Evolutionary conservation across 2,329 filamentous ascomycete genomes (phyloP).

Genomic region (Ilyonectria mors-panacis): DNA sequence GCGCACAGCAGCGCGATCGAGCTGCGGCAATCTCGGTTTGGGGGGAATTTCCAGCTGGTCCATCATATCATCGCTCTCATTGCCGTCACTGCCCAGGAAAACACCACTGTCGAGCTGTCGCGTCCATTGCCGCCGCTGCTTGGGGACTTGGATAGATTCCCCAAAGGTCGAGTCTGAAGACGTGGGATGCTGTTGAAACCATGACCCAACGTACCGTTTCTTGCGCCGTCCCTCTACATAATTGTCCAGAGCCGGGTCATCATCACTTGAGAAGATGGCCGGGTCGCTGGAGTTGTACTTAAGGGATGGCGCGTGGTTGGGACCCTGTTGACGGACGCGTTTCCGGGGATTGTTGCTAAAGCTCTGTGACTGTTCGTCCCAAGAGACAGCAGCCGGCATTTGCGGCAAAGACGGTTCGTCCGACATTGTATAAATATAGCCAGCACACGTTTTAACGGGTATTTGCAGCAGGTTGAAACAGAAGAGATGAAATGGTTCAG

Average conservation of each 20-base stretch:
- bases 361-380: constrained; percentile 57
- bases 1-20: constrained; percentile 50
- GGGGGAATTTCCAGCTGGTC: constrained; percentile 52
- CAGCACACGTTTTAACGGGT: not conserved
- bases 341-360: constrained; percentile 59
- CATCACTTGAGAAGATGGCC: constrained; percentile 80
- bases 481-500: not conserved
- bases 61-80: constrained; percentile 60
- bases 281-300: constrained; percentile 78
- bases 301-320: constrained; percentile 48
- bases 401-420: constrained; percentile 60
- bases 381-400: constrained; percentile 54
- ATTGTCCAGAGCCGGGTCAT: constrained; percentile 77
- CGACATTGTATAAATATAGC: constrained; percentile 48
- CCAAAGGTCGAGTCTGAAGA: constrained; percentile 65
- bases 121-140: constrained; percentile 67
- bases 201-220: constrained; percentile 77
- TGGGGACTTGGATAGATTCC: constrained; percentile 54
- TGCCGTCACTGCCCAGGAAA: constrained; percentile 75
- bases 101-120: constrained; percentile 79
- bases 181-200: constrained; percentile 74
- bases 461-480: constrained; percentile 7
- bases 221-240: constrained; percentile 70
- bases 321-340: constrained; percentile 52
- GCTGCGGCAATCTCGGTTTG: constrained; percentile 56